phyloP scores from a whole-genome alignment of 257 asterid genomes.

The Rehmannia glutinosa region DNA sequence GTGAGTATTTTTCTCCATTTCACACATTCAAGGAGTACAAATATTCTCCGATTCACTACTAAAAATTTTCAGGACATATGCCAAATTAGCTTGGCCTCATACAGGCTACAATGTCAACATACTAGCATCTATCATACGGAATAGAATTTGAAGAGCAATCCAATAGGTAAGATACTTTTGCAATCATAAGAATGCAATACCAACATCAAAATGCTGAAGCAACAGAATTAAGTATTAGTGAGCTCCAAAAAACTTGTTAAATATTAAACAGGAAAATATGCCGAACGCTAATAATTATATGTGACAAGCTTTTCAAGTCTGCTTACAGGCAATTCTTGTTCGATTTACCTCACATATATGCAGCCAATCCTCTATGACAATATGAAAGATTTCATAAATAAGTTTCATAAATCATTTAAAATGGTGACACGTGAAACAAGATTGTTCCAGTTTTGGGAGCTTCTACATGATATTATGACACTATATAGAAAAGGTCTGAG shows the following conservation, averaged over 20 bases:
- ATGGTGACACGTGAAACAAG: not conserved
- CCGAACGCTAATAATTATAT: not conserved
- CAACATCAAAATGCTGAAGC: not conserved
- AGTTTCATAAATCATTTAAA: not conserved
- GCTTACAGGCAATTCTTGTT: not conserved
- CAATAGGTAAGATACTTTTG: too few species aligned
- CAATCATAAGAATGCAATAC: not conserved
- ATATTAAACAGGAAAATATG: not conserved
- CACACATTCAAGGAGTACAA: too few species aligned
- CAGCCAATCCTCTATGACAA: not conserved
- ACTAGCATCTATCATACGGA: too few species aligned
- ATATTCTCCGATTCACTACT: too few species aligned
- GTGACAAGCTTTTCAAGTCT: not conserved
- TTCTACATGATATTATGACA: not conserved
- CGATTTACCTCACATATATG: not conserved
- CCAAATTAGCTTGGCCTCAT: too few species aligned
- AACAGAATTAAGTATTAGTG: not conserved
- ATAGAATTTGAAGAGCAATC: too few species aligned
- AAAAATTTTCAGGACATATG: too few species aligned
- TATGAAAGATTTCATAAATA: not conserved
- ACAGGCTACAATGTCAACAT: too few species aligned
- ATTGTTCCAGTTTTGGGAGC: not conserved
- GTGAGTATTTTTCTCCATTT: not conserved
- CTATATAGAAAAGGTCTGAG: not conserved
- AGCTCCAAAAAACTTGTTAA: not conserved